Conservation (phyloP, 2,329 filamentous ascomycete species). For the Colletotrichum sp. region DNA sequence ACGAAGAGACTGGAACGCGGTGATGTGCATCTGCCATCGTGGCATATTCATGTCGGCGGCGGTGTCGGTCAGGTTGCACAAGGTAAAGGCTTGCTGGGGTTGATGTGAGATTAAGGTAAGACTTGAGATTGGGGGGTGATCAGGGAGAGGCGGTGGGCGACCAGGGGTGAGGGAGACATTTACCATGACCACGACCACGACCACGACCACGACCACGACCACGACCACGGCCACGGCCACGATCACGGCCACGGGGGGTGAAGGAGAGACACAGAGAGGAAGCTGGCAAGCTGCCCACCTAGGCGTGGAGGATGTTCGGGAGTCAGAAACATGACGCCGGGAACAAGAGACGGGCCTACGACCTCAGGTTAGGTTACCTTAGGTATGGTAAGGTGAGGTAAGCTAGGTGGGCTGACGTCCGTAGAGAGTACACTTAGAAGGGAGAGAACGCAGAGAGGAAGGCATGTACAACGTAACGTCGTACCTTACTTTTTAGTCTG, state of each 20-base stretch:
- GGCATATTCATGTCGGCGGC: background rate
- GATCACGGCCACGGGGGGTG: background rate
- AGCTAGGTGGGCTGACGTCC: background rate
- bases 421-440: background rate
- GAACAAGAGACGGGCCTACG: background rate
- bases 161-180: background rate
- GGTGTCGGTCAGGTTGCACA: background rate
- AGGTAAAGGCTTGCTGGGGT: background rate
- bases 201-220: too few species aligned
- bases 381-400: background rate
- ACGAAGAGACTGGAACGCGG: background rate
- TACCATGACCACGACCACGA: background rate
- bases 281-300: background rate
- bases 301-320: background rate
- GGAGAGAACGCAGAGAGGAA: background rate
- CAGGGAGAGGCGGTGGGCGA: background rate
- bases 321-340: background rate
- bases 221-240: background rate
- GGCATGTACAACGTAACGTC: background rate
- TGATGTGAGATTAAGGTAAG: background rate
- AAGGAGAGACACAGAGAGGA: background rate
- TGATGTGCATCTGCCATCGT: slow-evolving; percentile 9
- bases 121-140: slow-evolving; percentile 3
- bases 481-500: background rate
- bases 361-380: background rate